Base-by-base conservation (phyloP, 75 land plant genomes). In the Cunninghamia lanceolata region DNA sequence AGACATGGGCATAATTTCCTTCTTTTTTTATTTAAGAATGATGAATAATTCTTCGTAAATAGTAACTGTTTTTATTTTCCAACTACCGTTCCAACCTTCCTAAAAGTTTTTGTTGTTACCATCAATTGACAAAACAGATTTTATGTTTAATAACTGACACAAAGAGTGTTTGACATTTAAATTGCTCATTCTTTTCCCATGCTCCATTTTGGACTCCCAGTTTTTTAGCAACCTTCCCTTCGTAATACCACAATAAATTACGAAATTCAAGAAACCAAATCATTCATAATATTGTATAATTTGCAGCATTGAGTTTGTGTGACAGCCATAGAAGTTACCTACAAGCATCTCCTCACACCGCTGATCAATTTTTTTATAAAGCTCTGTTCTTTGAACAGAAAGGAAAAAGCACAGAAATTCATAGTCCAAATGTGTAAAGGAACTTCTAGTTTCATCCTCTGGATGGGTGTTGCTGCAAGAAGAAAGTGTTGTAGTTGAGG, bases 331-430 rank as follows among this genome's bases (percentile, higher is more conserved):
- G 7, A 45, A 7, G 19, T 43, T 85, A 96, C 96, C 98, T 91
- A 85, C 84, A 68, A 98, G 88, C 99, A 98, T 98, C 84, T 96
- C 95, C 83, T 98, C 99, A 88, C 99, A 98, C 16, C 99, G 94
- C 13, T 88, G 85, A 89, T 98, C 98, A 86, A 98, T 98, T 59
- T 85, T 84, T 71, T 93, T 89, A 70, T 96, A 98, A 32, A 98
- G 92, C 34, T 93, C 92, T 15, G 89, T 53, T 77, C 98, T 93
- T 47, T 88, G 89, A 77, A 83, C 92, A 38, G 96, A 93, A 63
- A 96, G 89, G 86, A 95, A 98, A 85, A 95, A 92, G 79, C 98
- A 98, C 43, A 92, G 59, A 85, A 98, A 98, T 30, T 98, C 98
- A 86, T 95, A 98, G 80, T 94, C 95, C 92, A 93, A 85, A n/a